These are phyloP conservation scores for Flaveria bidentis DNA, from an alignment of 129 eudicot species.

Conservation along the genomic window DNA sequence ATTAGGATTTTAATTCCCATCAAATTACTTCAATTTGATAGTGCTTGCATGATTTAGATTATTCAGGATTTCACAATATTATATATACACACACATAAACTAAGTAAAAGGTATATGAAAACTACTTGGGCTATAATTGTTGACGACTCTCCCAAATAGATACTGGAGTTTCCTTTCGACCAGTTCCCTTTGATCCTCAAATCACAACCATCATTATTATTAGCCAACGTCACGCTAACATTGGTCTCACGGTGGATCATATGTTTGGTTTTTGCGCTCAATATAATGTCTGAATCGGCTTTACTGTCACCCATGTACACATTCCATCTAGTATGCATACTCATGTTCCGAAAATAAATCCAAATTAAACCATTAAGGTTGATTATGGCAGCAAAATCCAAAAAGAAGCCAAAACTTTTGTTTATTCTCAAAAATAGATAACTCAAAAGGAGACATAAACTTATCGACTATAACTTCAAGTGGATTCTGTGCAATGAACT, in stretches of 20 bases:
- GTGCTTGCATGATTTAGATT: background rate
- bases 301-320: conserved; percentile 19
- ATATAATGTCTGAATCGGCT: background rate
- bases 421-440: too few relatives aligned
- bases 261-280: conserved; percentile 13
- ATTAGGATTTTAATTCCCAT: background rate
- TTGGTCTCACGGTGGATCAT: conserved; percentile 6
- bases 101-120: background rate
- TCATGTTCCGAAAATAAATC: background rate
- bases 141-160: conserved; percentile 42
- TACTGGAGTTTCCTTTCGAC: conserved; percentile 36
- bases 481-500: conserved; percentile 25
- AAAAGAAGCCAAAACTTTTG: too few relatives aligned
- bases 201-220: conserved; percentile 20
- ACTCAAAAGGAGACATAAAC: background rate
- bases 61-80: too few relatives aligned
- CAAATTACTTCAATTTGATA: background rate
- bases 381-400: background rate
- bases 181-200: conserved; percentile 48
- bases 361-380: background rate
- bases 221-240: conserved; percentile 29
- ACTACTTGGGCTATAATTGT: conserved; percentile 36
- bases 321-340: conserved; percentile 18
- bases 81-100: background rate
- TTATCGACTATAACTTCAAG: conserved; percentile 19